Evolutionary conservation across 1,284 basidiomycete species (phyloP), one percentile per base, ranked within the genome.

Genomic region (Pterula multifida): DNA sequence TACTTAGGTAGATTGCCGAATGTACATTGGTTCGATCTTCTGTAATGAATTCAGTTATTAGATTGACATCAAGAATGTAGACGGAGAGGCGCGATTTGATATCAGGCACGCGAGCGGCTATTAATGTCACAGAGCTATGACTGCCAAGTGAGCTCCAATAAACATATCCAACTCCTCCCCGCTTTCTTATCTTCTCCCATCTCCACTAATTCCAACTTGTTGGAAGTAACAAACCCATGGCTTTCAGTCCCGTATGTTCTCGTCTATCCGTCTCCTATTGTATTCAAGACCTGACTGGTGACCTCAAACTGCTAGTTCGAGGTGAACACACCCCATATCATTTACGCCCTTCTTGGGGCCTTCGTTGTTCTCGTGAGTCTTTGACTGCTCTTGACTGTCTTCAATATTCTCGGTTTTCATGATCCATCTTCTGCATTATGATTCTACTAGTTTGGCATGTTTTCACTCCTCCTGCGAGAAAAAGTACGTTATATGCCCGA

Each of bases 401-500:
- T 21, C 36, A 52, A 48, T 32, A n/a, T 28, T 49, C 22, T 24
- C 17, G 46, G 47, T 50, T 35, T 25, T 23, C 51, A 36, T 19
- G 4, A 22, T 32, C 4, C 9, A 3, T 9, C 44, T 35, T 26
- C 45, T 47, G 45, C 52, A 24, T 42, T 55, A 47, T 28, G 42
- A 21, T 4, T 42, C 17, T 47, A 3, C 53, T n/a, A 90, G 86
- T 97, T 96, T 65, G 90, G 90, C 63, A 92, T 95, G 84, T 90
- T 96, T 67, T 91, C 90, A 9, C 76, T 94, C 21, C 82, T 97
- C 58, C 79, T 98, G 62, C 86, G 94, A 62, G 93, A 97, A 70
- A 84, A 78, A 71, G 85, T 83, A 51, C 44, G 71, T 55, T 55
- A 32, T 17, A 9, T 22, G 45, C 22, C 15, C 17, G 36, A n/a